Percentiles rank a stretch among this genome's conserved stretches.
Conservation (phyloP, 2,329 filamentous ascomycete species). For the Geoglossum cookeanum region DNA sequence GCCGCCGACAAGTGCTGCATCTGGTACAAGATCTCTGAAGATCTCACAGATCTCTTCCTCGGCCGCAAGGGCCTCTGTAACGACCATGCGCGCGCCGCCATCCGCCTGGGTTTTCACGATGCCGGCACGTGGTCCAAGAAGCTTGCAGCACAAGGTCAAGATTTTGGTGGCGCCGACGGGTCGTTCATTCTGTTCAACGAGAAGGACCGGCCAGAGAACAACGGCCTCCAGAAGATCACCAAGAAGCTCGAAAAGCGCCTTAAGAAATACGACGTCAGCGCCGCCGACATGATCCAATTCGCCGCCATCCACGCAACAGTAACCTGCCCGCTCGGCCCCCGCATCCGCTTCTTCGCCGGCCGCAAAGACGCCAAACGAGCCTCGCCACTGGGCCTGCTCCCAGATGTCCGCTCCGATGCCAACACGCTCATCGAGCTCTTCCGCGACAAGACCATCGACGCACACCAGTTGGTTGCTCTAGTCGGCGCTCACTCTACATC, state of each 20-base stretch:
- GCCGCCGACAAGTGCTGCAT: constrained; percentile 26
- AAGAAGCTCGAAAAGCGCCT: constrained; percentile 19
- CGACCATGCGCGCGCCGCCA: constrained; percentile 23
- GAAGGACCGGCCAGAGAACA: constrained; percentile 23
- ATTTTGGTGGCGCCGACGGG: constrained; percentile 27
- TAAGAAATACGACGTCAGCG: constrained; percentile 22
- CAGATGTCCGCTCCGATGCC: constrained; percentile 22
- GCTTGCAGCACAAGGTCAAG: constrained; percentile 14
- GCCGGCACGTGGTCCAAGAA: constrained; percentile 24
- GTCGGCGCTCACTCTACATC: constrained; percentile 34
- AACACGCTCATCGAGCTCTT: constrained; percentile 28
- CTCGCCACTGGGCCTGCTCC: constrained; percentile 27
- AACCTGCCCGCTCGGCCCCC: constrained; percentile 32
- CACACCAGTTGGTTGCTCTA: constrained; percentile 32
- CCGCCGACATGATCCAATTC: constrained; percentile 36
- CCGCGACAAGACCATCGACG: constrained; percentile 29
- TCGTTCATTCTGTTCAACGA: constrained; percentile 25
- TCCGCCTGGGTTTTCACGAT: constrained; percentile 30
- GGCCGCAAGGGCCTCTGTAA: constrained; percentile 20
- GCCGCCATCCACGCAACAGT: constrained; percentile 29
- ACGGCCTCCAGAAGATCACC: constrained; percentile 26
- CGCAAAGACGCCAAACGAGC: constrained; percentile 25
- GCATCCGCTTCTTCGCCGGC: constrained; percentile 30
- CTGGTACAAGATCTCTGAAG: constrained; percentile 22
- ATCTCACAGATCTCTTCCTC: constrained; percentile 20